These are phyloP conservation scores for Dovyalis caffra DNA, from an alignment of 345 rosid species.

Conservation along the genomic window DNA sequence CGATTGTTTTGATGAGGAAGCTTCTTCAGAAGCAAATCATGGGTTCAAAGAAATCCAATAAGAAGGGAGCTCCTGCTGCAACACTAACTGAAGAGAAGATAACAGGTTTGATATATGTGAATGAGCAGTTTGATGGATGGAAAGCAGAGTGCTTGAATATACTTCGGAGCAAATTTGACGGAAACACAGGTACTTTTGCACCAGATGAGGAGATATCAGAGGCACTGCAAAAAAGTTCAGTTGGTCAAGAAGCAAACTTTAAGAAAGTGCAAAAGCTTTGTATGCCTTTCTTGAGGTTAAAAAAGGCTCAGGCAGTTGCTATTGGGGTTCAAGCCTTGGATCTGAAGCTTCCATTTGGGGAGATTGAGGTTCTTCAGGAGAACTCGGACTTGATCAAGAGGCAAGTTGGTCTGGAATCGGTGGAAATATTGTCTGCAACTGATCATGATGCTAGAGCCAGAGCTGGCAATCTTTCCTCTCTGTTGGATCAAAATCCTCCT, in stretches of 20 bases:
- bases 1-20: slow-evolving; percentile 74
- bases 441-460: slow-evolving; percentile 43
- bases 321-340: slow-evolving; percentile 74
- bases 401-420: slow-evolving; percentile 65
- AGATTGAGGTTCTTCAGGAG: slow-evolving; percentile 69
- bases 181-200: slow-evolving; percentile 41
- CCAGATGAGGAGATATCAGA: slow-evolving; percentile 66
- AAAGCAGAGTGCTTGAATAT: slow-evolving; percentile 76
- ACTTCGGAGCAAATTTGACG: slow-evolving; percentile 59
- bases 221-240: slow-evolving; percentile 48
- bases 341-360: slow-evolving; percentile 82
- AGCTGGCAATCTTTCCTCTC: slow-evolving; percentile 55
- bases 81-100: slow-evolving; percentile 46
- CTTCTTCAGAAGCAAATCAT: slow-evolving; percentile 65
- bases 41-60: slow-evolving; percentile 68
- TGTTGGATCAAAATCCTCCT: slow-evolving; percentile 68
- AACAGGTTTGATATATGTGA: slow-evolving; percentile 67
- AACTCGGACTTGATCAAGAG: slow-evolving; percentile 79
- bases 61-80: slow-evolving; percentile 59
- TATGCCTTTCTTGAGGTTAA: slow-evolving; percentile 89
- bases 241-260: slow-evolving; percentile 59
- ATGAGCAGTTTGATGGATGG: slow-evolving; percentile 84
- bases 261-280: slow-evolving; percentile 66
- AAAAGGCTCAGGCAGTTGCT: slow-evolving; percentile 69
- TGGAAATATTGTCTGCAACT: slow-evolving; percentile 50